Evolutionary conservation across 108 stramenopile genomes (phyloP).

Genomic region (Seminavis robusta): DNA sequence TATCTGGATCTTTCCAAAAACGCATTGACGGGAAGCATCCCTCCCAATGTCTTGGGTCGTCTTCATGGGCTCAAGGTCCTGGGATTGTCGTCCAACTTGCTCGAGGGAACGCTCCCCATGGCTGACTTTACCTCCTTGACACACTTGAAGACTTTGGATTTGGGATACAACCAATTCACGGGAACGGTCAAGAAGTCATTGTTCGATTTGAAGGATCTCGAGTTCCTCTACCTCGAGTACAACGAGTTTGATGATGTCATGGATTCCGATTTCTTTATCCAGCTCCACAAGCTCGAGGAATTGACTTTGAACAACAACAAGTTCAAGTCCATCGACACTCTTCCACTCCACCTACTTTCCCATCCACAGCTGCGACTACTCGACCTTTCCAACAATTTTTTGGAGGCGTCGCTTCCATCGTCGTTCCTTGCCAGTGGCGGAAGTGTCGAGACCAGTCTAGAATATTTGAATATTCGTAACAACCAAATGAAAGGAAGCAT

Average conservation of each 20-base stretch:
- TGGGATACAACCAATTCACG: slow-evolving; percentile 23
- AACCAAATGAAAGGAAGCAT: slow-evolving; percentile 29
- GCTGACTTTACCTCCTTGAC: slow-evolving; percentile 10
- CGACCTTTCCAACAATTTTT: slow-evolving; percentile 17
- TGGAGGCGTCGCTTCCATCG: too few relatives aligned
- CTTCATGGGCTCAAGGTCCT: slow-evolving; percentile 27
- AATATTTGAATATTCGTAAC: slow-evolving; percentile 19
- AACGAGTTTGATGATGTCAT: slow-evolving; percentile 25
- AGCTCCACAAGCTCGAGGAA: slow-evolving; percentile 13
- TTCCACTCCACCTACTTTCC: neutral
- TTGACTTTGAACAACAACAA: slow-evolving; percentile 32
- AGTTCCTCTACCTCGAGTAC: slow-evolving; percentile 28
- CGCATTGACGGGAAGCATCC: slow-evolving; percentile 32
- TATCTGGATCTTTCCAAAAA: slow-evolving; percentile 45
- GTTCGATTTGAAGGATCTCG: slow-evolving; percentile 2
- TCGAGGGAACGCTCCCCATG: slow-evolving; percentile 25
- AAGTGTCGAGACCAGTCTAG: slow-evolving; percentile 16
- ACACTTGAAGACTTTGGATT: slow-evolving; percentile 24
- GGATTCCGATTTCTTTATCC: slow-evolving; percentile 12
- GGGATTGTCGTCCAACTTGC: slow-evolving; percentile 36
- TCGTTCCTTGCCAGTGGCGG: slow-evolving; percentile 12
- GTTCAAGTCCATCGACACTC: slow-evolving; percentile 1
- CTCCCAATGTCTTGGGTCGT: slow-evolving; percentile 15
- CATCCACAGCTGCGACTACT: too few relatives aligned
- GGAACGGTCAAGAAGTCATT: slow-evolving; percentile 1